phyloP scores from a whole-genome alignment of 768 basidiomycete species.

The Termitomyces sp. region DNA sequence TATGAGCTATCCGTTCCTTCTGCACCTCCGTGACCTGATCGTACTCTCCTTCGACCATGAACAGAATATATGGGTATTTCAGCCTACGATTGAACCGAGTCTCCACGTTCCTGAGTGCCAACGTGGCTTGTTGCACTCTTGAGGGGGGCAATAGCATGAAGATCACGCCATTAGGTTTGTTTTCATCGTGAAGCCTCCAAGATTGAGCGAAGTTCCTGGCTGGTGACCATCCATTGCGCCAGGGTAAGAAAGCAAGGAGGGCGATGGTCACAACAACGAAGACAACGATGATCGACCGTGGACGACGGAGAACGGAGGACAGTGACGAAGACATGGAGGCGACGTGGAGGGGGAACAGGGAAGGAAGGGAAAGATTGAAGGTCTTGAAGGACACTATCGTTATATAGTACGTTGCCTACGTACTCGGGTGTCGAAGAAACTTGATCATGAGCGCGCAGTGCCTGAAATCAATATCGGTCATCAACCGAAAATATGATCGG shows the following conservation, averaged over 20 bases:
- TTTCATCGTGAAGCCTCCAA: not conserved
- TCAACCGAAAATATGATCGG: too few relatives aligned
- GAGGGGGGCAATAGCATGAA: constrained; percentile 21
- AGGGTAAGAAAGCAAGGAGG: constrained; percentile 1
- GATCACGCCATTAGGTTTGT: constrained; percentile 20
- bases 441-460: too few relatives aligned
- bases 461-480: too few relatives aligned
- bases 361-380: not conserved
- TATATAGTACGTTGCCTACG: too few relatives aligned
- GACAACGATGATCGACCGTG: not conserved
- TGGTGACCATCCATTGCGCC: constrained; percentile 1
- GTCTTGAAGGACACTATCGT: not conserved
- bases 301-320: constrained; percentile 4
- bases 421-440: too few relatives aligned
- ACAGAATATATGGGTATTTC: constrained; percentile 23
- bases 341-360: not conserved
- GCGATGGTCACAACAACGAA: not conserved
- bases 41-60: constrained; percentile 20
- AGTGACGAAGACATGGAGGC: constrained; percentile 6
- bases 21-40: constrained; percentile 17
- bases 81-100: constrained; percentile 24
- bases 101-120: constrained; percentile 23
- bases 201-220: not conserved
- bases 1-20: constrained; percentile 17
- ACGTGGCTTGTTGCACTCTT: constrained; percentile 20